These are phyloP conservation scores for Nemania sp. DNA, from an alignment of 2,329 filamentous ascomycete species.

Conservation along the genomic window DNA sequence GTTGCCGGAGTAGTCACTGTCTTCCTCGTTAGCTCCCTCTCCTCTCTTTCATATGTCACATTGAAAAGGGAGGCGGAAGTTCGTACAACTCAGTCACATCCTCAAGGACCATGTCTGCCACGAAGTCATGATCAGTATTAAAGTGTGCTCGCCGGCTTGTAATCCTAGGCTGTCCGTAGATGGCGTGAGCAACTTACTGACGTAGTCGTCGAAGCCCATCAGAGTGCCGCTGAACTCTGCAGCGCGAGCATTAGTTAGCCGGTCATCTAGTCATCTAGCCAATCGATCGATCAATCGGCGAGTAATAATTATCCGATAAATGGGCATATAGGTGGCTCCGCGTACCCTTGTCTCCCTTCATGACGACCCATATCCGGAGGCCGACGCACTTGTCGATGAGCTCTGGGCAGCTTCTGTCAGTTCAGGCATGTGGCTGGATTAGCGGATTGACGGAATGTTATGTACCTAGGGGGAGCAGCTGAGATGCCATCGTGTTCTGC, in stretches of 20 bases:
- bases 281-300: neutral
- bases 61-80: neutral
- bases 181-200: conserved; percentile 74
- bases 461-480: conserved; percentile 73
- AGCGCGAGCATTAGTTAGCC: neutral
- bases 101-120: conserved; percentile 92
- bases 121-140: conserved; percentile 10
- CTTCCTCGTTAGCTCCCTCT: conserved; percentile 33
- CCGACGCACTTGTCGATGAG: conserved; percentile 99
- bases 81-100: conserved; percentile 92
- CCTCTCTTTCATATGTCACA: no score
- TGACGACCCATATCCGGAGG: conserved; percentile 96
- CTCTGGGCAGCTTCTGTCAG: conserved; percentile 60
- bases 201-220: conserved; percentile 97
- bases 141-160: neutral
- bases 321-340: no score
- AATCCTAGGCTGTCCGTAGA: neutral
- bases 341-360: conserved; percentile 98
- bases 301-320: no score
- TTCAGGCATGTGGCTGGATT: neutral
- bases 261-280: no score
- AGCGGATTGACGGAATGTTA: conserved; percentile 1
- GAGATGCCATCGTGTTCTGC: conserved; percentile 67
- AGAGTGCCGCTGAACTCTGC: conserved; percentile 94
- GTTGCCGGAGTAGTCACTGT: conserved; percentile 85